Evolutionary conservation across 345 rosid genomes (phyloP).

Genomic region (Geranium rotundifolium): DNA sequence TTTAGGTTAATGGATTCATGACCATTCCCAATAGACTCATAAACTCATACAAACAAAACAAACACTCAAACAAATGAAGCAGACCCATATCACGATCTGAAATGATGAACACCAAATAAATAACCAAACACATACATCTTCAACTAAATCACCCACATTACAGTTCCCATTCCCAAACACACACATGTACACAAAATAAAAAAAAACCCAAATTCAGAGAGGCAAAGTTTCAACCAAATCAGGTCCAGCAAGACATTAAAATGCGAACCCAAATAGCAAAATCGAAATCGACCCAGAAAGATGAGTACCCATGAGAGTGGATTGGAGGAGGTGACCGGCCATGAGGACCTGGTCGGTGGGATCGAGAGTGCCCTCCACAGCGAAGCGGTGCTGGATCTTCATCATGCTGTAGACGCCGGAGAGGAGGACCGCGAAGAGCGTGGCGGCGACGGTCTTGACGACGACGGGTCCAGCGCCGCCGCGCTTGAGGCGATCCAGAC

Average conservation of each 20-base stretch:
- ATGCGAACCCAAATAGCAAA: neutral
- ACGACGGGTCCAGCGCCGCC: constrained; percentile 88
- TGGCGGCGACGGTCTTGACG: constrained; percentile 65
- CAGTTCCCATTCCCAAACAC: too few species aligned
- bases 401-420: constrained; percentile 51
- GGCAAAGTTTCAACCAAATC: too few species aligned
- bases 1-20: neutral
- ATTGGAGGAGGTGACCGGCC: constrained; percentile 65
- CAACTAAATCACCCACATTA: neutral
- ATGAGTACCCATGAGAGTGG: constrained; percentile 77
- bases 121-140: neutral
- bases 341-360: constrained; percentile 89
- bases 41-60: neutral
- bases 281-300: neutral
- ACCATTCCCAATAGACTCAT: neutral
- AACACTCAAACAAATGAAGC: neutral
- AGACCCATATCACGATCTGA: neutral
- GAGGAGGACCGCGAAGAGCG: constrained; percentile 40
- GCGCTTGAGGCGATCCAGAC: constrained; percentile 66
- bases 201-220: neutral
- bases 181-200: too few species aligned
- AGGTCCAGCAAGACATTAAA: neutral
- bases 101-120: neutral
- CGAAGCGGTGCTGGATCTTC: constrained; percentile 52
- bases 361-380: constrained; percentile 43